Evolutionary conservation across 495 filamentous ascomycete species (phyloP).

Genomic region (Umbilicaria muhlenbergii): DNA sequence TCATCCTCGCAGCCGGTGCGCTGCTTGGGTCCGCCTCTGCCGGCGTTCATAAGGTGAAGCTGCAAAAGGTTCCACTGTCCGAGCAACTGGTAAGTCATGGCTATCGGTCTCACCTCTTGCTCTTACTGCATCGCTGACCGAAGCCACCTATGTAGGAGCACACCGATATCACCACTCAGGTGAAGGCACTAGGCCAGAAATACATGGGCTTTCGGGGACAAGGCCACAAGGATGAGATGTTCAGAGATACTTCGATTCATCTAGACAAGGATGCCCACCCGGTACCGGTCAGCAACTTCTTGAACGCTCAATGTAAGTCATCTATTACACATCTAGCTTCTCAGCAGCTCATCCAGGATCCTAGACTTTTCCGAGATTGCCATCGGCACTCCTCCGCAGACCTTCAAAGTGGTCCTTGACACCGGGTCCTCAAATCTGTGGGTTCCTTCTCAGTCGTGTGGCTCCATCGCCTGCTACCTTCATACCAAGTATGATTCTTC

Average conservation of each 20-base stretch:
- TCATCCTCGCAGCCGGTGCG: conserved; percentile 58
- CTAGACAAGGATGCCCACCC: conserved; percentile 49
- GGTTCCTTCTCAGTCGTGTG: conserved; percentile 84
- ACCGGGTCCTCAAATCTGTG: conserved; percentile 98
- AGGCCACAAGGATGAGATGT: conserved; percentile 54
- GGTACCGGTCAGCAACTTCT: conserved; percentile 88
- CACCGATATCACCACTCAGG: conserved; percentile 66
- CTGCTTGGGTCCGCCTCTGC: conserved; percentile 73
- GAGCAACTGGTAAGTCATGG: conserved; percentile 69
- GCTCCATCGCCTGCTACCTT: conserved; percentile 95
- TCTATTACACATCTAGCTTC: neutral
- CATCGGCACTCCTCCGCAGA: conserved; percentile 81
- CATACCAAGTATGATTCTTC: conserved; percentile 93
- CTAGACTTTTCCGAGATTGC: conserved; percentile 93
- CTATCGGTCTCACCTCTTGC: neutral
- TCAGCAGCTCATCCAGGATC: conserved; percentile 8
- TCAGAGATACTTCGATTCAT: conserved; percentile 57
- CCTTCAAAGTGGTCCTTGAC: conserved; percentile 96
- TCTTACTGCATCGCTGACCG: conserved; percentile 6
- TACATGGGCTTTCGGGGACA: conserved; percentile 80
- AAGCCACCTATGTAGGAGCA: conserved; percentile 36
- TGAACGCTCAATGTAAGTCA: conserved; percentile 92
- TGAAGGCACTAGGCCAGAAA: conserved; percentile 70
- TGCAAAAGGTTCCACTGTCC: conserved; percentile 85
- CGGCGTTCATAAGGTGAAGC: conserved; percentile 82